Conservation (phyloP, 208 protist genomes). For the Kentomonas sorsogonicus region DNA sequence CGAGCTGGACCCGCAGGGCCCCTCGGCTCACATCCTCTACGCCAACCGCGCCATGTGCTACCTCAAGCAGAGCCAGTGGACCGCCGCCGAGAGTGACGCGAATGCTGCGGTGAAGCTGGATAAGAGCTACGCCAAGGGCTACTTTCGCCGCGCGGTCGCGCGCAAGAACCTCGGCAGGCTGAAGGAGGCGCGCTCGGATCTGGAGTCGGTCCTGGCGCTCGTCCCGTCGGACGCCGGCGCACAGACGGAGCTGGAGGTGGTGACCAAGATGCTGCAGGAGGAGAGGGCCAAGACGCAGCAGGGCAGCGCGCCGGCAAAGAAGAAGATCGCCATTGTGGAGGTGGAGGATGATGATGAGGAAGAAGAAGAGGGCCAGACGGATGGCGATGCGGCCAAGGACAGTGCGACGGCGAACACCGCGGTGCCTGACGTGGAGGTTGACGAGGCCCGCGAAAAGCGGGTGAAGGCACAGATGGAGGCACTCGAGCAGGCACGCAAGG, state of each 20-base stretch:
- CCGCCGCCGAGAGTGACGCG: slow-evolving; percentile 75
- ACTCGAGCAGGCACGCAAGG: slow-evolving; percentile 24
- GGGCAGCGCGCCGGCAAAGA: slow-evolving; percentile 7
- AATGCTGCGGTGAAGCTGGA: slow-evolving; percentile 74
- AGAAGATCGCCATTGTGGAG: slow-evolving; percentile 78
- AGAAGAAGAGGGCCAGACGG: slow-evolving; percentile 28
- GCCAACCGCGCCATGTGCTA: slow-evolving; percentile 84
- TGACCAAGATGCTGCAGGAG: slow-evolving; percentile 68
- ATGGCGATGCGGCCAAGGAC: slow-evolving; percentile 1
- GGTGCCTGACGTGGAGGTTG: slow-evolving; percentile 14
- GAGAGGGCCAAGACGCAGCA: slow-evolving; percentile 31
- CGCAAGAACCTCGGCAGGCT: slow-evolving; percentile 79
- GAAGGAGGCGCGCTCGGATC: slow-evolving; percentile 74
- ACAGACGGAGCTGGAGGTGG: slow-evolving; percentile 54
- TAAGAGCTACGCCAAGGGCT: slow-evolving; percentile 79
- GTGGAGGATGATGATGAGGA: slow-evolving; percentile 86
- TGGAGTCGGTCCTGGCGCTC: slow-evolving; percentile 83
- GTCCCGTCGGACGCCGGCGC: slow-evolving; percentile 61
- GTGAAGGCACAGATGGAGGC: slow-evolving; percentile 40
- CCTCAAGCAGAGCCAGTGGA: slow-evolving; percentile 71
- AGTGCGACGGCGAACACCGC: not conserved
- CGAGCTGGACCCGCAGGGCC: slow-evolving; percentile 64
- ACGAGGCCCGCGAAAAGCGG: slow-evolving; percentile 19
- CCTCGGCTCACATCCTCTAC: slow-evolving; percentile 71
- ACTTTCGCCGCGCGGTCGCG: slow-evolving; percentile 81